Conservation (phyloP, 257 asterid species). For the Solanum clarkiae region DNA sequence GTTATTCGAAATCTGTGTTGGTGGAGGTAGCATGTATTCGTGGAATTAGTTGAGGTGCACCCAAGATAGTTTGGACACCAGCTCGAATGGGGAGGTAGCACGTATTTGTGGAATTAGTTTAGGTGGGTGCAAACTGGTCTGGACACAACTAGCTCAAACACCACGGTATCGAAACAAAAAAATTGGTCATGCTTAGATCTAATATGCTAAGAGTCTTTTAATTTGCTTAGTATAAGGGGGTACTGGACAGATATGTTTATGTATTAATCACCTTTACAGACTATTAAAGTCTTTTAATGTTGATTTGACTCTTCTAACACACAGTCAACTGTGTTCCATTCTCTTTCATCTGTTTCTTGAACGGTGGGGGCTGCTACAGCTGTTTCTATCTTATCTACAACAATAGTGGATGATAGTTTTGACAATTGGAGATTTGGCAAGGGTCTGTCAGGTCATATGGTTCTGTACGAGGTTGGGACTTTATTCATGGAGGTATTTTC, state of each 20-base stretch:
- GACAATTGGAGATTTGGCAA: neutral
- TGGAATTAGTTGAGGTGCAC: neutral
- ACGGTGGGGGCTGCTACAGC: neutral
- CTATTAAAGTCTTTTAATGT: neutral
- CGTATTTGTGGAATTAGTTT: neutral
- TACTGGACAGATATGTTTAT: neutral
- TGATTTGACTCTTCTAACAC: neutral
- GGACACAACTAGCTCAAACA: neutral
- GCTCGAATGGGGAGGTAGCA: neutral
- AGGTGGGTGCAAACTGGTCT: neutral
- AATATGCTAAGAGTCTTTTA: neutral
- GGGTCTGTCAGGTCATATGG: neutral
- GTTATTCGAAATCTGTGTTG: neutral
- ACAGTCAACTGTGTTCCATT: neutral
- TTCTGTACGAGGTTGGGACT: neutral
- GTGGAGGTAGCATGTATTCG: neutral
- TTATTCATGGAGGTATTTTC: neutral
- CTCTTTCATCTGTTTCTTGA: neutral
- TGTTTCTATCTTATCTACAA: neutral
- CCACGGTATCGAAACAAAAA: neutral
- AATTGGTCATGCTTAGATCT: neutral
- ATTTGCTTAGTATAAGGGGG: neutral
- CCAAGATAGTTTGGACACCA: no score
- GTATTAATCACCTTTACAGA: neutral
- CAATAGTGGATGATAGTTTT: neutral